Percentiles rank a stretch among this genome's conserved stretches.
These are phyloP conservation scores for Cercospora sojina DNA, from an alignment of 2,329 filamentous ascomycete genomes.

Conservation along the genomic window DNA sequence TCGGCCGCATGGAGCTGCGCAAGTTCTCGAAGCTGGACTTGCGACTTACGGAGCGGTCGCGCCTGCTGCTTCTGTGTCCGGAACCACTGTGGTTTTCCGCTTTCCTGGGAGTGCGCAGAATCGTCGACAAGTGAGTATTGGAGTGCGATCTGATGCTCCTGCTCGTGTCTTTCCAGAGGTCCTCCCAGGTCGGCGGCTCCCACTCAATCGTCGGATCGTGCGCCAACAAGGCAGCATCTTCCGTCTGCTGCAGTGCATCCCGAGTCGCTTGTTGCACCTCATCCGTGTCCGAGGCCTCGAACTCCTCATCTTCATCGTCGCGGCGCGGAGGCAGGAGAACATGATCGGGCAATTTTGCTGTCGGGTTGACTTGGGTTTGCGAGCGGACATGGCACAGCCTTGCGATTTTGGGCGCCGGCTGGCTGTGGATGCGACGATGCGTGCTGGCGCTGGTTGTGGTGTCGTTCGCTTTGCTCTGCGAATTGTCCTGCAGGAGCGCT, in stretches of 20 bases:
- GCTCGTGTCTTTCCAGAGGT: slow-evolving; percentile 8
- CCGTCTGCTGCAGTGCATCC: neutral
- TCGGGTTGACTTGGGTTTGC: slow-evolving; percentile 7
- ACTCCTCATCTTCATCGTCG: neutral
- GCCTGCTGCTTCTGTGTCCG: neutral
- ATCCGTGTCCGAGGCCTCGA: neutral
- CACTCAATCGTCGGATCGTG: slow-evolving; percentile 11
- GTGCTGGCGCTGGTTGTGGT: neutral
- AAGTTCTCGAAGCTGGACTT: slow-evolving; percentile 12
- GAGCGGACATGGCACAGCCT: slow-evolving; percentile 4
- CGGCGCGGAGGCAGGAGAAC: neutral
- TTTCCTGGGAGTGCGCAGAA: neutral
- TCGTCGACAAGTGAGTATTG: neutral
- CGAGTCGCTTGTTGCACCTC: slow-evolving; percentile 4
- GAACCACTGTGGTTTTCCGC: neutral
- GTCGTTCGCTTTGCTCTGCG: neutral
- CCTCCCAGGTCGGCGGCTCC: slow-evolving; percentile 11
- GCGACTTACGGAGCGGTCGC: slow-evolving; percentile 4
- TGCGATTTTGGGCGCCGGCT: neutral
- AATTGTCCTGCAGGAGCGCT: neutral
- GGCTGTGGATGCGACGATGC: slow-evolving; percentile 2
- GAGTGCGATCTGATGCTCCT: slow-evolving; percentile 6
- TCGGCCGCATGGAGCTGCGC: neutral
- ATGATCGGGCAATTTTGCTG: neutral
- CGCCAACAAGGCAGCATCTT: neutral